phyloP scores from a whole-genome alignment of 495 filamentous ascomycete genomes.

The Hypoxylon fuscum region DNA sequence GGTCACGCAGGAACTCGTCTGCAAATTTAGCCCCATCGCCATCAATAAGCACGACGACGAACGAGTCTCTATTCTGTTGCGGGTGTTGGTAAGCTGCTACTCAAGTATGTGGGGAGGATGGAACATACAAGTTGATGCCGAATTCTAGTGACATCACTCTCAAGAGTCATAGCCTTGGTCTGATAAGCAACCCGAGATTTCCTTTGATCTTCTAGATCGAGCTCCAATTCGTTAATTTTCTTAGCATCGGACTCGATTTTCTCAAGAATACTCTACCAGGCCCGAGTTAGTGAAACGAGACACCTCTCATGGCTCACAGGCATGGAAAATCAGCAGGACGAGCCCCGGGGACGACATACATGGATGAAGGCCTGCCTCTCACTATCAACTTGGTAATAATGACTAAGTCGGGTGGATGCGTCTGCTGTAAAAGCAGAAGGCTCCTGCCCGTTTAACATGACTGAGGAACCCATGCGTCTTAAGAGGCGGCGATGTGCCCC shows the following conservation, averaged over 20 bases:
- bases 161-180: conserved; percentile 27
- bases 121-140: conserved; percentile 41
- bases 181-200: conserved; percentile 39
- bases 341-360: conserved; percentile 9
- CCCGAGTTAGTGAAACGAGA: conserved; percentile 12
- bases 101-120: not conserved
- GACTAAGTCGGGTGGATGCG: conserved; percentile 24
- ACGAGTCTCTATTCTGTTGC: conserved; percentile 38
- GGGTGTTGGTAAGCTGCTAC: conserved; percentile 16
- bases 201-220: conserved; percentile 45
- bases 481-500: conserved; percentile 3
- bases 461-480: conserved; percentile 33
- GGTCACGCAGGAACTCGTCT: conserved; percentile 44
- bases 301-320: not conserved
- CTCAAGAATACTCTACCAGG: conserved; percentile 30
- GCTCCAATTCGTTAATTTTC: conserved; percentile 41
- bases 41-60: conserved; percentile 47
- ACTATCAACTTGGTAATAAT: conserved; percentile 38
- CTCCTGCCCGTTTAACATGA: conserved; percentile 36
- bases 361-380: conserved; percentile 39
- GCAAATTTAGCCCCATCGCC: conserved; percentile 47
- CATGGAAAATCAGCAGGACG: not conserved
- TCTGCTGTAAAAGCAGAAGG: conserved; percentile 24
- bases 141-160: conserved; percentile 31
- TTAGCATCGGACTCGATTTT: conserved; percentile 29